Evolutionary conservation across 2,329 filamentous ascomycete genomes (phyloP).

Genomic region (Aspergillus sp.): DNA sequence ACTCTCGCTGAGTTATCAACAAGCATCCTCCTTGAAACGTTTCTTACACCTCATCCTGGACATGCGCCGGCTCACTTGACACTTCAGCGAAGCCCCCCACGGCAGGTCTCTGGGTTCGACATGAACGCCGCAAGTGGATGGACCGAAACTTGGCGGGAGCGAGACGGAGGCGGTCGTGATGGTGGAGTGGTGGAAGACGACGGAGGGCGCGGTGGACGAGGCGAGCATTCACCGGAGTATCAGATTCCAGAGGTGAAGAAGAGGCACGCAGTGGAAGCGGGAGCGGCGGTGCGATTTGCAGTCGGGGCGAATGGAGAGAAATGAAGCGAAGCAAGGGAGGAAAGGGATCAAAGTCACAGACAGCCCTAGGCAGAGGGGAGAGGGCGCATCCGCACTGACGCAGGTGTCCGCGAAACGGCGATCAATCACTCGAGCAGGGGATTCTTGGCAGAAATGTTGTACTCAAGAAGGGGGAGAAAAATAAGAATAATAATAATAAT

Average conservation of each 20-base stretch:
- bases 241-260: slow-evolving; percentile 16
- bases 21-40: slow-evolving; percentile 43
- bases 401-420: slow-evolving; percentile 25
- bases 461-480: slow-evolving; percentile 7
- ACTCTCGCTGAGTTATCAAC: slow-evolving; percentile 32
- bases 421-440: slow-evolving; percentile 19
- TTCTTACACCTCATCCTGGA: slow-evolving; percentile 48
- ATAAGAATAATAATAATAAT: slow-evolving; percentile 6
- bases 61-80: slow-evolving; percentile 20
- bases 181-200: slow-evolving; percentile 3
- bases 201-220: slow-evolving; percentile 4
- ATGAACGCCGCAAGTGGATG: slow-evolving; percentile 24
- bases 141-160: slow-evolving; percentile 15
- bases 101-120: slow-evolving; percentile 22
- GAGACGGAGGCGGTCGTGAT: slow-evolving; percentile 6
- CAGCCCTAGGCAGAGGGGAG: slow-evolving; percentile 21
- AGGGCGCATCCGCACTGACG: slow-evolving; percentile 21
- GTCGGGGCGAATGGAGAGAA: slow-evolving; percentile 7
- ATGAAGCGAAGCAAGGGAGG: slow-evolving; percentile 24
- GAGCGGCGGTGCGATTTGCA: slow-evolving; percentile 14
- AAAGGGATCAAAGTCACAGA: slow-evolving; percentile 24
- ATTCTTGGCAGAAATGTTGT: slow-evolving; percentile 27
- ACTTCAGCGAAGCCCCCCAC: slow-evolving; percentile 30
- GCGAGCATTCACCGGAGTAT: slow-evolving; percentile 16
- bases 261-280: slow-evolving; percentile 19